Evolutionary conservation across 345 rosid genomes (phyloP).

Genomic region (Citrus trifoliata): DNA sequence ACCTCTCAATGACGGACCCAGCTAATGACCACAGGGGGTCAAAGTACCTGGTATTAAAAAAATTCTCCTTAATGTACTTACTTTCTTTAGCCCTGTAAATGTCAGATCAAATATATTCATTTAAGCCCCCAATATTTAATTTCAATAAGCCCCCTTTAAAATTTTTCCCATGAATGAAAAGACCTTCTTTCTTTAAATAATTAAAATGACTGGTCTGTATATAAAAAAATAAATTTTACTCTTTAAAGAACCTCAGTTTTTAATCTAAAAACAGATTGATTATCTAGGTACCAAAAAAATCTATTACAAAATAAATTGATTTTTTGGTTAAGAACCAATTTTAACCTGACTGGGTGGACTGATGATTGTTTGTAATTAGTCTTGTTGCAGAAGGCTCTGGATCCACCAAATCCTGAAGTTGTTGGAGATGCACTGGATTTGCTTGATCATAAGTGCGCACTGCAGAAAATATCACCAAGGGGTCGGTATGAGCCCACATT

Average conservation of each 20-base stretch:
- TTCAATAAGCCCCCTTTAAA: too few species aligned
- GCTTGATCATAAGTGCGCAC: slow-evolving; percentile 56
- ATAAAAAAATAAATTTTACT: too few species aligned
- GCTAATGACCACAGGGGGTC: neutral
- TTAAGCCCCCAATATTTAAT: too few species aligned
- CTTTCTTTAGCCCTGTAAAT: neutral
- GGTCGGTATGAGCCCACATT: slow-evolving; percentile 84
- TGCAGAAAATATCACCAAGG: slow-evolving; percentile 49
- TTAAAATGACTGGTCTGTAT: too few species aligned
- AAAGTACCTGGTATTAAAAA: neutral
- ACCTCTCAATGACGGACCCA: neutral
- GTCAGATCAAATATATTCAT: too few species aligned
- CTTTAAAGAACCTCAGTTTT: too few species aligned
- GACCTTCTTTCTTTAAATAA: too few species aligned
- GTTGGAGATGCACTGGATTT: slow-evolving; percentile 71
- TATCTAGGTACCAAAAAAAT: too few species aligned
- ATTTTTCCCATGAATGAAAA: too few species aligned
- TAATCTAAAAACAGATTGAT: too few species aligned
- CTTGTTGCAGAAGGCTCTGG: slow-evolving; percentile 84
- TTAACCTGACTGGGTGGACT: neutral
- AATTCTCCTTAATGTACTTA: too few species aligned
- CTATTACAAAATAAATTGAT: neutral
- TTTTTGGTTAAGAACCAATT: neutral
- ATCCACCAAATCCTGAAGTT: slow-evolving; percentile 72
- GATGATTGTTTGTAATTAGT: slow-evolving; percentile 40